Evolutionary conservation across 345 rosid species (phyloP).

Genomic region (Mercurialis annua): DNA sequence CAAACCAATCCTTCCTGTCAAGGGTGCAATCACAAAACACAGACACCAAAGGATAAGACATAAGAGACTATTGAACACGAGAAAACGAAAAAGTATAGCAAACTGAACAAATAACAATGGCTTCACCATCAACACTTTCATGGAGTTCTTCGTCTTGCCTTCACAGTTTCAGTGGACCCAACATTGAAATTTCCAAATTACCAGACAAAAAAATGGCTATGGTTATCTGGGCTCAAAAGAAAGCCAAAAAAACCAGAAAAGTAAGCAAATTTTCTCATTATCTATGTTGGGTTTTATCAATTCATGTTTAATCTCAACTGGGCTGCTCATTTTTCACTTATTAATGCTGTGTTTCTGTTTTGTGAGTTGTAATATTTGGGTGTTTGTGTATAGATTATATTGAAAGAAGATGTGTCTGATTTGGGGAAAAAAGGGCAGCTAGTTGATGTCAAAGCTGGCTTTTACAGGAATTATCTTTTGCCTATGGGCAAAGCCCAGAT

Average conservation of each 20-base stretch:
- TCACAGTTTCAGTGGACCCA: constrained; percentile 37
- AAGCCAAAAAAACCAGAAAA: constrained; percentile 71
- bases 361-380: constrained; percentile 8
- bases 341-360: not conserved
- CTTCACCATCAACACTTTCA: constrained; percentile 48
- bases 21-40: not conserved
- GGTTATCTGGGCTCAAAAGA: constrained; percentile 61
- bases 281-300: constrained; percentile 8
- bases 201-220: constrained; percentile 35
- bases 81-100: not conserved
- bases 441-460: constrained; percentile 84
- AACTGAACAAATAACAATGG: constrained; percentile 29
- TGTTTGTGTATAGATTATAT: constrained; percentile 47
- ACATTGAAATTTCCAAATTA: constrained; percentile 39
- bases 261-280: constrained; percentile 27
- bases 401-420: constrained; percentile 74
- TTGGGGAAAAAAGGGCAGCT: constrained; percentile 82
- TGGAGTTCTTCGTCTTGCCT: constrained; percentile 54
- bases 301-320: not conserved
- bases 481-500: constrained; percentile 85
- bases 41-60: constrained; percentile 20
- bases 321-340: not conserved
- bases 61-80: too few species aligned
- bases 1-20: not conserved
- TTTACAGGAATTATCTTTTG: constrained; percentile 72